These are phyloP conservation scores for Flaveria robusta DNA, from an alignment of 129 eudicot genomes.

Conservation along the genomic window DNA sequence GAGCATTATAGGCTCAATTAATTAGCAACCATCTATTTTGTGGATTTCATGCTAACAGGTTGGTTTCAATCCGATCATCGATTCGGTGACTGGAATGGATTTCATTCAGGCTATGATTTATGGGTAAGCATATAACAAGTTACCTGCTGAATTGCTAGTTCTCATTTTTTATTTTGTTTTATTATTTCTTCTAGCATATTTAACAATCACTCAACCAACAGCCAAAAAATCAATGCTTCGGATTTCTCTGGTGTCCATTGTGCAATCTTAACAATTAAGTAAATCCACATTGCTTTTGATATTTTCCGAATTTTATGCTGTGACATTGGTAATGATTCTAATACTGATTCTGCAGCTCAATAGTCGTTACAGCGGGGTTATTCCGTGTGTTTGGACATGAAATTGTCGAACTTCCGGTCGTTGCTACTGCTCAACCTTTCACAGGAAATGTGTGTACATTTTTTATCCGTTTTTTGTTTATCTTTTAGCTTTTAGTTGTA, in stretches of 20 bases:
- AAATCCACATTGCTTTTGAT: constrained; percentile 29
- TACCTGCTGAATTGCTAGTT: background rate
- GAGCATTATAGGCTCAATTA: background rate
- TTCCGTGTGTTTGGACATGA: constrained; percentile 74
- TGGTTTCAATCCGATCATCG: constrained; percentile 71
- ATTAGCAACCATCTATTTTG: constrained; percentile 19
- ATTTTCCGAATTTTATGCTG: background rate
- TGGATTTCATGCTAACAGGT: constrained; percentile 47
- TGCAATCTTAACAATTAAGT: constrained; percentile 71
- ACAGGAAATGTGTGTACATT: constrained; percentile 59
- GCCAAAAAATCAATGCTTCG: constrained; percentile 49
- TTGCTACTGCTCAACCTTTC: constrained; percentile 62
- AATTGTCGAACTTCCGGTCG: constrained; percentile 78
- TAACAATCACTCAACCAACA: constrained; percentile 38
- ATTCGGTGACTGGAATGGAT: constrained; percentile 58
- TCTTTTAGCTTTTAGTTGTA: background rate
- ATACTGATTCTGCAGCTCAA: constrained; percentile 53
- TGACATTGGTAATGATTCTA: constrained; percentile 3
- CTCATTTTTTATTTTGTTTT: background rate
- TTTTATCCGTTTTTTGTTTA: background rate
- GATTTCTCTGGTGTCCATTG: constrained; percentile 80
- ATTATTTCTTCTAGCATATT: background rate
- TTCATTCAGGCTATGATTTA: constrained; percentile 75
- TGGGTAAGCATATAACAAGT: constrained; percentile 51
- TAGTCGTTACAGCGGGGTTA: constrained; percentile 77